Base-by-base conservation (phyloP, 2,329 filamentous ascomycete genomes). In the Curvularia lunata region DNA sequence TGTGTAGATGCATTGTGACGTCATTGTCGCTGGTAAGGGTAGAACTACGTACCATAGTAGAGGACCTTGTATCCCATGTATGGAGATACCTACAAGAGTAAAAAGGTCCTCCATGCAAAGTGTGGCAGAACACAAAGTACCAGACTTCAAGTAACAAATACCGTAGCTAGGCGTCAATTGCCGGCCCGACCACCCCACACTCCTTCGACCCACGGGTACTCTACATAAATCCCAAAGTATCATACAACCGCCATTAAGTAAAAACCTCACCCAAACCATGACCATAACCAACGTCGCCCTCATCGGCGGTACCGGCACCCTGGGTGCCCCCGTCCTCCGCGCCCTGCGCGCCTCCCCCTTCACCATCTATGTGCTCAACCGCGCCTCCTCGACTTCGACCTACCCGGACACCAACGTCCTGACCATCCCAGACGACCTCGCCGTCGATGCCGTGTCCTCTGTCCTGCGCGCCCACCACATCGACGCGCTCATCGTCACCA, bases 401-500 rank as follows among this genome's bases (percentile, higher is more conserved):
- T 77, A 77, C 53, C 80, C 81, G 0, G 75, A 74, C 56, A 76
- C 81, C 54, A 77, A 80, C 56, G 66, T 76, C n/a, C 68, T 78
- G 28, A 80, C 80, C 37, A 66, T 75, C 3, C 64, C 75, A 1
- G 73, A 78, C 41, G 78, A 77, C 12, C 64, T 70, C 28, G 68
- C 72, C 50, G 75, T 78, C 51, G 66, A 65, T 2, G 58, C 47
- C 0, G 48, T 77, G 9, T 64, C 71, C 57, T 28, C 74, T 74
- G 53, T 82, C 72, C 71, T 82, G 0, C 74, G 81, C 8, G 76
- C 83, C 2, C 63, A 81, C 57, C 72, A 79, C 7, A 71, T 82
- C 0, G 72, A 78, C 6, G 82, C 83, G 16, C 79, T 89, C 16
- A 78, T 78, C 45, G 76, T 88, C 43, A 76, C 79, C 5, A 79